Evolutionary conservation across 306 rosid species (phyloP), one percentile per base, ranked within the genome.

Genomic region (Astragalus glycyphyllos): DNA sequence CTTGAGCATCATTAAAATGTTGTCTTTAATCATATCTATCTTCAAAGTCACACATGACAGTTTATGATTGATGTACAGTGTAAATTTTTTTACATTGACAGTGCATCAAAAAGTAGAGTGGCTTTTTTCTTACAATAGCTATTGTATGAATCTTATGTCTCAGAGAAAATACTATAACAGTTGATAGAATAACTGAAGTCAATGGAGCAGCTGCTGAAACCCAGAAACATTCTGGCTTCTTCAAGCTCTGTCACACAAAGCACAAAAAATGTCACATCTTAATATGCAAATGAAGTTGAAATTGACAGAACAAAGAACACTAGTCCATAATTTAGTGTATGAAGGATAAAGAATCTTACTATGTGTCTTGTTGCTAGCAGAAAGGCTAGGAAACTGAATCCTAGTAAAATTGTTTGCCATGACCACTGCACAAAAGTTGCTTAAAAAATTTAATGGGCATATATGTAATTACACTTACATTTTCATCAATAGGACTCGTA

Each of bases 151-250:
- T 8, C 78, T 83, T 91, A 12, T 89, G 55, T 59, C 77, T 79
- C 68, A 94, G 76, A 29, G 85, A 58, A 82, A 82, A 87, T 68
- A 94, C 96, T 44, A 89, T 11, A 46, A 94, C 47, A n/a, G 99
- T 94, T 11, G 99, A 94, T 37, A 94, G 72, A 77, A 94, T 64
- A 46, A 94, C 97, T 55, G 99, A 94, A 60, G 95, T 77, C 69
- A 94, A 82, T 8, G 99, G 99, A 4, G 99, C 97, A 54, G 96
- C 97, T 64, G 96, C 96, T 49, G 97, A 85, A 70, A 91, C 73
- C 97, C 96, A 91, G 76, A 94, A 94, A 54, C 87, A 75, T 46
- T 89, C 87, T 63, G 97, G 97, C 59, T 81, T 91, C 91, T 72
- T 89, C 84, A 82, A 67, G 83, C 97, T 87, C 97, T 94, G 91